Evolutionary conservation across 2,329 filamentous ascomycete species (phyloP).

Genomic region (Amphichorda felina): DNA sequence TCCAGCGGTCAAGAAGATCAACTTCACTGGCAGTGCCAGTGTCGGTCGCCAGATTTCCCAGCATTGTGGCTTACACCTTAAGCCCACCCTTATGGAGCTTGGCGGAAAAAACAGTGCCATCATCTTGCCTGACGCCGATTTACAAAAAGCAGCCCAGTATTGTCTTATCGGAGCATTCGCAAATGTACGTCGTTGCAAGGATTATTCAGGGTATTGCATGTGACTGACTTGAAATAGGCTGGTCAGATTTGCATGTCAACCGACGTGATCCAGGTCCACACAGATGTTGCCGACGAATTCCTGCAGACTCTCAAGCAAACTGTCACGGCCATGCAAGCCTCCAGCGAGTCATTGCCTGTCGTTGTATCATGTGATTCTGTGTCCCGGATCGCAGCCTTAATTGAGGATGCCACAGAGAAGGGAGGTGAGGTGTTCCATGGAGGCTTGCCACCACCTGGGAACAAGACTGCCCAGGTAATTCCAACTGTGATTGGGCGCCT

Average conservation of each 20-base stretch:
- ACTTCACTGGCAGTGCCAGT: slow-evolving; percentile 28
- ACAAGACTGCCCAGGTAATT: slow-evolving; percentile 6
- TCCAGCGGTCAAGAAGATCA: slow-evolving; percentile 19
- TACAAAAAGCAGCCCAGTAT: slow-evolving; percentile 23
- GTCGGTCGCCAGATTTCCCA: slow-evolving; percentile 27
- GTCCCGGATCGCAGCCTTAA: not conserved
- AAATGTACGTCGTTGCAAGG: slow-evolving; percentile 22
- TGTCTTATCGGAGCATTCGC: slow-evolving; percentile 11
- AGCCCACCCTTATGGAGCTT: slow-evolving; percentile 32
- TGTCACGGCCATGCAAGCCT: not conserved
- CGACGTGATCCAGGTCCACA: slow-evolving; percentile 40
- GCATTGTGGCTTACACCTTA: slow-evolving; percentile 24
- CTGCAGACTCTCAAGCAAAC: not conserved
- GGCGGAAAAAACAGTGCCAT: slow-evolving; percentile 33
- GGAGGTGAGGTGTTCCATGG: not conserved
- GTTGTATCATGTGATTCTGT: slow-evolving; percentile 20
- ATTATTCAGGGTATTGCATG: not conserved
- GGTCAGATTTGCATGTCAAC: slow-evolving; percentile 66
- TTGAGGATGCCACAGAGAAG: not conserved
- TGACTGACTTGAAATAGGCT: slow-evolving; percentile 1
- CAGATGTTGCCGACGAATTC: slow-evolving; percentile 8
- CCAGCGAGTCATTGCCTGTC: slow-evolving; percentile 45
- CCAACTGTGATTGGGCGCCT: slow-evolving; percentile 14
- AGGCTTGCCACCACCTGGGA: not conserved
- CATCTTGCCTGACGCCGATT: slow-evolving; percentile 30